phyloP scores from a whole-genome alignment of 1,284 basidiomycete species.

The Cutaneotrichosporon cyanovorans region DNA sequence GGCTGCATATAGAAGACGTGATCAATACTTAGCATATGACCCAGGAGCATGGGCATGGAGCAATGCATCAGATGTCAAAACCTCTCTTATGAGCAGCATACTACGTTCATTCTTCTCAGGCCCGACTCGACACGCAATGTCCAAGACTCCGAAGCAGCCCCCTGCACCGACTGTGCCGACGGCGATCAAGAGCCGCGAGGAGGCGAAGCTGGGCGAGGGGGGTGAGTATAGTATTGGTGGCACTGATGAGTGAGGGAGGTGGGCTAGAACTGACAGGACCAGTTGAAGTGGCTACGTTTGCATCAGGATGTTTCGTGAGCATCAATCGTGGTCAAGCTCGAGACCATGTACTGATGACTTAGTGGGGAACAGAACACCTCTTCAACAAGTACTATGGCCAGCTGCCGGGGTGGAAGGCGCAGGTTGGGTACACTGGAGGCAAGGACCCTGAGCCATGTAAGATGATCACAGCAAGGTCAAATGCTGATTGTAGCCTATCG shows the following conservation, averaged over 20 bases:
- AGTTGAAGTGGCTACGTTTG: constrained; percentile 67
- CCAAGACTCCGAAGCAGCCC: constrained; percentile 31
- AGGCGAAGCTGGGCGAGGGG: constrained; percentile 33
- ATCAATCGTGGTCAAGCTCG: no score
- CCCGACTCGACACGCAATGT: constrained; percentile 5
- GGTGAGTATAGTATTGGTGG: no score
- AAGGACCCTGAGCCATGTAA: constrained; percentile 40
- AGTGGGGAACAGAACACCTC: constrained; percentile 80
- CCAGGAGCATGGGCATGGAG: no score
- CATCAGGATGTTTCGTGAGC: constrained; percentile 58
- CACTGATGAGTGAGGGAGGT: no score
- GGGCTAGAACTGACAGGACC: constrained; percentile 2
- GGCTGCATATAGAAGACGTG: no score
- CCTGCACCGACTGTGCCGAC: constrained; percentile 45
- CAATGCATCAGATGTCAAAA: background rate
- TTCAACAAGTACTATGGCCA: constrained; percentile 70
- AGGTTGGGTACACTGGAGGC: constrained; percentile 77
- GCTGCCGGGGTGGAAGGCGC: constrained; percentile 53
- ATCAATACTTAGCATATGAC: no score
- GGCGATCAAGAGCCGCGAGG: constrained; percentile 40
- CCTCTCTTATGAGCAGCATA: constrained; percentile 1
- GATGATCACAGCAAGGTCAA: background rate
- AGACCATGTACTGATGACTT: background rate
- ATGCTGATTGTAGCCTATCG: constrained; percentile 51
- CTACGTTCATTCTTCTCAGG: constrained; percentile 5